Conservation (phyloP, 345 rosid species). For the Toxicodendron radicans region DNA sequence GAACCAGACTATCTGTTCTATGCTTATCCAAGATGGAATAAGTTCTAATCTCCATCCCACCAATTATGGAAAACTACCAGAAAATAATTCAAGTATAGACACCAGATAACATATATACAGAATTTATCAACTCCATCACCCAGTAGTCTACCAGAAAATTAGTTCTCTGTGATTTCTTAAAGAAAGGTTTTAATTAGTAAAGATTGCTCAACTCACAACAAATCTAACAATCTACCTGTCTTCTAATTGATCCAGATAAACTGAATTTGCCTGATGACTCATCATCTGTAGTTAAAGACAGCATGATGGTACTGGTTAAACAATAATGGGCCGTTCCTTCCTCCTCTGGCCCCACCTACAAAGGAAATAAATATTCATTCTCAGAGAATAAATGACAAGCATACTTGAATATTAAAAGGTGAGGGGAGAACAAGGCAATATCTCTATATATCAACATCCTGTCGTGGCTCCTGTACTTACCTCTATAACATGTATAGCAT, state of each 20-base stretch:
- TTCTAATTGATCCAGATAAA: constrained; percentile 92
- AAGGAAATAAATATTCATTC: background rate
- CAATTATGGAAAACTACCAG: background rate
- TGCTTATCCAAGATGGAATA: background rate
- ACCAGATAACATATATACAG: background rate
- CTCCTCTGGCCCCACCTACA: constrained; percentile 85
- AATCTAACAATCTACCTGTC: constrained; percentile 58
- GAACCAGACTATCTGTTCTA: background rate
- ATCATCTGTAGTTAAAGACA: constrained; percentile 84
- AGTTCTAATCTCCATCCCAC: background rate
- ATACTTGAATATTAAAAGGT: constrained; percentile 4
- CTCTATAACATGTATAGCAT: constrained; percentile 95
- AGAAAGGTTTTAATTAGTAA: background rate
- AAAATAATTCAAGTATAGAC: background rate
- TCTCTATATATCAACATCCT: background rate
- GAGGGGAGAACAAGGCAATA: background rate
- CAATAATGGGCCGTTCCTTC: constrained; percentile 81
- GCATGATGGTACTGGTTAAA: constrained; percentile 95
- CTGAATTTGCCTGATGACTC: constrained; percentile 76
- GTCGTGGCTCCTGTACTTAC: constrained; percentile 26
- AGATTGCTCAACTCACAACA: constrained; percentile 1
- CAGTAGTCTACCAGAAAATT: background rate
- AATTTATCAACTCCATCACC: background rate
- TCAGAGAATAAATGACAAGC: constrained; percentile 1
- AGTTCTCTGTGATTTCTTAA: too few relatives aligned